Base-by-base conservation (phyloP, 345 rosid species). In the Odontarrhena argentea region DNA sequence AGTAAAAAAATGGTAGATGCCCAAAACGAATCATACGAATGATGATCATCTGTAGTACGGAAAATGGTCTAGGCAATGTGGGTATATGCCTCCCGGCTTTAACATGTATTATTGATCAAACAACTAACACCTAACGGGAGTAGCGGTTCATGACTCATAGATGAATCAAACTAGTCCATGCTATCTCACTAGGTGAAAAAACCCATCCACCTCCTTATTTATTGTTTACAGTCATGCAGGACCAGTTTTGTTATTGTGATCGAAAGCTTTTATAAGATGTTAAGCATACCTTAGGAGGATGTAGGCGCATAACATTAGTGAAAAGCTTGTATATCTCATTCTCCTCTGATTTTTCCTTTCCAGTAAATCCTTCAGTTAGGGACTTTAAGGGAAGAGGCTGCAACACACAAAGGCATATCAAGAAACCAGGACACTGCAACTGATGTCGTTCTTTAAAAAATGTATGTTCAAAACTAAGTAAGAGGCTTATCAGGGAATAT, bases 371-470 rank as follows among this genome's bases (percentile, higher is more conserved):
- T 73, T 90, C 99, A 1, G 92, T 84, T 50, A 93, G 89, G 51
- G 56, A 78, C 83, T 82, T 88, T 80, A 88, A 71, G 54, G 96
- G 68, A 54, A 88, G 87, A 81, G 97, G 97, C 97, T 93, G 89
- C 32, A 73, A 74, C 68, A 74, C 30, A 37, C 62, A 78, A 74
- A 34, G 25, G 13, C 8, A 55, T 51, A 69, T 63, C 26, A 56
- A 46, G 58, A 63, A 22, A 48, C 24, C 48, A 71, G 48, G 43
- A 26, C 9, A 65, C 2, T 59, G 40, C 41, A 49, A 35, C 3
- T 24, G n/a, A 56, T 18, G 42, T 32, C 50, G 15, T 41, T 34
- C 32, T 42, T 54, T 30, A 42, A 25, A 8, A 63, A 4, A 48
- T 11, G 14, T 41, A 61, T 61, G 18, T 15, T 12, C 18, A 6